phyloP scores from a whole-genome alignment of 176 grass and related monocot genomes.

The Cenchrus americanus region DNA sequence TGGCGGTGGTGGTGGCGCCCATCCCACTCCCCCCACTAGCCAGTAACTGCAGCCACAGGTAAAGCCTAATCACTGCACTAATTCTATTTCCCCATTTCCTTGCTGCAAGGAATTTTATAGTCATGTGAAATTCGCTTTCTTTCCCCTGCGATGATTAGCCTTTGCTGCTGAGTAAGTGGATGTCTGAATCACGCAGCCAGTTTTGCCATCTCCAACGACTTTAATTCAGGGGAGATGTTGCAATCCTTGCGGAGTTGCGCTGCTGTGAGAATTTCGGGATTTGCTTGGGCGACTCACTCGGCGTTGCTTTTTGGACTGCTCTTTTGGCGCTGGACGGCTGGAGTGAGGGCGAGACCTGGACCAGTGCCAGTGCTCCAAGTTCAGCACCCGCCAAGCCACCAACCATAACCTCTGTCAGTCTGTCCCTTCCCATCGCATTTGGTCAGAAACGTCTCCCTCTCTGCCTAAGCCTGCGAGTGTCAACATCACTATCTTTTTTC shows the following conservation, averaged over 20 bases:
- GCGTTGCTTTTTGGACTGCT: conserved; percentile 25
- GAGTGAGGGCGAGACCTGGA: conserved; percentile 32
- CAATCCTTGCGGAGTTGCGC: conserved; percentile 17
- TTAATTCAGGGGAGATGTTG: conserved; percentile 13
- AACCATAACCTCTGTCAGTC: conserved; percentile 44
- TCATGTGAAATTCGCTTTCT: conserved; percentile 23
- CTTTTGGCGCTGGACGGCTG: conserved; percentile 4
- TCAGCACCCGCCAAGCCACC: conserved; percentile 38
- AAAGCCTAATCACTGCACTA: conserved; percentile 33
- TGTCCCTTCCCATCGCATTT: conserved; percentile 15
- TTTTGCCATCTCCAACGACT: conserved; percentile 34
- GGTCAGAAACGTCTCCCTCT: conserved; percentile 28
- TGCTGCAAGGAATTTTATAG: neutral
- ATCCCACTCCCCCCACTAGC: conserved; percentile 24
- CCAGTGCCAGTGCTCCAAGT: conserved; percentile 45
- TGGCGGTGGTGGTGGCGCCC: conserved; percentile 31
- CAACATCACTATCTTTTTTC: conserved; percentile 26
- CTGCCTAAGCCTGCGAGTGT: conserved; percentile 17
- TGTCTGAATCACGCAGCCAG: conserved; percentile 34
- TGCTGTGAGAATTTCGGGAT: conserved; percentile 21
- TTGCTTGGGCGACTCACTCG: conserved; percentile 32
- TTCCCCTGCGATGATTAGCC: conserved; percentile 35
- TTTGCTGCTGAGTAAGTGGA: conserved; percentile 29
- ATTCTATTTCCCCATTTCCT: conserved; percentile 2
- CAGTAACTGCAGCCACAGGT: conserved; percentile 33